These are phyloP conservation scores for Corymbia calophylla DNA, from an alignment of 441 rosid species.

Conservation along the genomic window DNA sequence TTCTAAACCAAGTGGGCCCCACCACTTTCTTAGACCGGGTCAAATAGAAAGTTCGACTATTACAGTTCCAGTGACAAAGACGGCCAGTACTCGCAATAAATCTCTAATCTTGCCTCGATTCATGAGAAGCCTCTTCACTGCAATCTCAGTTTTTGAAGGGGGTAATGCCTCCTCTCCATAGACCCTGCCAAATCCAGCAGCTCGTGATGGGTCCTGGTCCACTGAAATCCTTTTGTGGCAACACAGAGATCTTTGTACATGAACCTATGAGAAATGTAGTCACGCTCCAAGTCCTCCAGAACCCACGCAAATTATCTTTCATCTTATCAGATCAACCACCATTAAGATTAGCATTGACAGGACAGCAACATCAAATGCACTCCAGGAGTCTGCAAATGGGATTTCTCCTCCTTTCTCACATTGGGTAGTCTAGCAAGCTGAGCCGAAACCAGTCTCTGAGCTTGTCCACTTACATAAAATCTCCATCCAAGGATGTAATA, in stretches of 20 bases:
- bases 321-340: conserved; percentile 1
- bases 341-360: neutral
- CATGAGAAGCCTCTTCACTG: conserved; percentile 28
- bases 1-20: too few relatives aligned
- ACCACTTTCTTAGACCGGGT: too few relatives aligned
- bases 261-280: conserved; percentile 33
- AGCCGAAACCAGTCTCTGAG: neutral
- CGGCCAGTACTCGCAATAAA: too few relatives aligned
- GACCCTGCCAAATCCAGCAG: conserved; percentile 37
- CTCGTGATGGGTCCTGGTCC: conserved; percentile 28
- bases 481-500: conserved; percentile 26
- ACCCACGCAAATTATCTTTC: neutral
- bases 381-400: neutral
- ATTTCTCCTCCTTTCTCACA: neutral
- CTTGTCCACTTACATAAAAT: conserved; percentile 10
- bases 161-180: conserved; percentile 22
- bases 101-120: neutral
- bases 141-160: conserved; percentile 16
- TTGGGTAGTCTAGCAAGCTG: conserved; percentile 14
- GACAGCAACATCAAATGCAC: neutral
- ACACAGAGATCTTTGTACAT: conserved; percentile 30
- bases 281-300: conserved; percentile 42
- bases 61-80: too few relatives aligned
- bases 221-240: conserved; percentile 45
- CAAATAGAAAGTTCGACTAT: too few relatives aligned